Evolutionary conservation across 148 eudicot genomes (phyloP), one percentile per base, ranked within the genome.

Genomic region (Fallopia convolvulus): DNA sequence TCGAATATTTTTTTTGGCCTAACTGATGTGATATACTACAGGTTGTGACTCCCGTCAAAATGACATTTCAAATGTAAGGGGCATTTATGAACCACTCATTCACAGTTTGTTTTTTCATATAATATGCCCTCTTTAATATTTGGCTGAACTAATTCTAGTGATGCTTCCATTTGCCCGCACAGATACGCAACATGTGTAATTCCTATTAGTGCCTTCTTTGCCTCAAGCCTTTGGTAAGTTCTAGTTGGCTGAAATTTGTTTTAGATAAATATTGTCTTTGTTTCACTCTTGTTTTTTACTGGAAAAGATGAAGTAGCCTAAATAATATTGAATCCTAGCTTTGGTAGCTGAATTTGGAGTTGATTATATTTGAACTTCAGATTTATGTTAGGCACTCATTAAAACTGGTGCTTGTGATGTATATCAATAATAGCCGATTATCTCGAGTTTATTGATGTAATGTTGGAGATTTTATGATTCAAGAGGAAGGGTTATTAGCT

Each of bases 1-100:
- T 7, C 15, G n/a, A 26, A 41, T 44, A 40, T 36, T 1, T 39
- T 39, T 36, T n/a, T 76, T 76, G 47, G 26, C 52, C 32, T 76
- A 58, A 41, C 44, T n/a, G 61, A 58, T 56, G 17, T 21, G 23
- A 8, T 4, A 20, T 21, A 76, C 17, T 86, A 83, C 93, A 94
- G 98, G 93, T 94, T 86, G 97, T 94, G 72, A 39, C 97, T 46
- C 98, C 98, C 49, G 94, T 94, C 78, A 92, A 94, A 82, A 94
- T 94, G 98, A 94, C 98, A 61, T 89, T 90, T 77, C 89, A 88
- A 84, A 94, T 94, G 98, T 94, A 86, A 89, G 98, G 80, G 49
- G 60, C 78, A 47, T 61, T 72, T 5, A 0, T 55, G 44, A 14
- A 33, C 21, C 20, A 68, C 72, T 68, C 11, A 44, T 40, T 32